phyloP scores from a whole-genome alignment of 2,329 filamentous ascomycete species.

The Apiospora hydei region DNA sequence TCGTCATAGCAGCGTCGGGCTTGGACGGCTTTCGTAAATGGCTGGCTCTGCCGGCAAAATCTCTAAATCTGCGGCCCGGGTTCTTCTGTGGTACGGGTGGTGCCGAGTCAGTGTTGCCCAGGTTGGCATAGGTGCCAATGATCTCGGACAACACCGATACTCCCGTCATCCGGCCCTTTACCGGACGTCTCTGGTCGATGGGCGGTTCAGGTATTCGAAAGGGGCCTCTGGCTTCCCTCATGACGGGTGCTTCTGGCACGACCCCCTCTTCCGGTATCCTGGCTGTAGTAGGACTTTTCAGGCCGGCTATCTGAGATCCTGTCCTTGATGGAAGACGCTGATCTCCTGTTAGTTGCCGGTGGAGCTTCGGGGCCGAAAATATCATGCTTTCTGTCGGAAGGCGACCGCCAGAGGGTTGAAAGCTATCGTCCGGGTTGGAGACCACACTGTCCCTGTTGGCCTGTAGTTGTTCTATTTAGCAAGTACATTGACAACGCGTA shows the following conservation, averaged over 20 bases:
- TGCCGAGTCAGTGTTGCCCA: neutral
- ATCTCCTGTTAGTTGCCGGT: conserved; percentile 18
- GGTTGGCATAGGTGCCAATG: conserved; percentile 10
- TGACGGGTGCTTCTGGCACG: neutral
- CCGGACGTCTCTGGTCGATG: neutral
- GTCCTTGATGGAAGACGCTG: neutral
- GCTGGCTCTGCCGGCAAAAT: conserved; percentile 10
- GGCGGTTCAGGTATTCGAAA: neutral
- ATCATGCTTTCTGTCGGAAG: conserved; percentile 23
- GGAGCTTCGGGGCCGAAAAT: conserved; percentile 18
- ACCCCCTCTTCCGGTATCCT: neutral
- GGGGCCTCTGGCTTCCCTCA: neutral
- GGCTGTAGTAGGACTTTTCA: neutral
- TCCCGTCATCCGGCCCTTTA: conserved; percentile 14
- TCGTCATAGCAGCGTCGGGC: neutral
- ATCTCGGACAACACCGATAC: conserved; percentile 18
- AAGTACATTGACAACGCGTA: neutral
- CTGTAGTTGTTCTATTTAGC: neutral
- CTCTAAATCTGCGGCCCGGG: conserved; percentile 3
- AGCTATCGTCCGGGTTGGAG: conserved; percentile 5
- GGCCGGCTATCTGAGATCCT: neutral
- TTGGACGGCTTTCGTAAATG: conserved; percentile 15
- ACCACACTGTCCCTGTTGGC: conserved; percentile 12
- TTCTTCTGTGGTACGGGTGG: conserved; percentile 16
- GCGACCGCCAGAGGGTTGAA: conserved; percentile 19